Conservation (phyloP, 225 moss, liverwort and hornwort genomes). For the Pseudoscleropodium purum region DNA sequence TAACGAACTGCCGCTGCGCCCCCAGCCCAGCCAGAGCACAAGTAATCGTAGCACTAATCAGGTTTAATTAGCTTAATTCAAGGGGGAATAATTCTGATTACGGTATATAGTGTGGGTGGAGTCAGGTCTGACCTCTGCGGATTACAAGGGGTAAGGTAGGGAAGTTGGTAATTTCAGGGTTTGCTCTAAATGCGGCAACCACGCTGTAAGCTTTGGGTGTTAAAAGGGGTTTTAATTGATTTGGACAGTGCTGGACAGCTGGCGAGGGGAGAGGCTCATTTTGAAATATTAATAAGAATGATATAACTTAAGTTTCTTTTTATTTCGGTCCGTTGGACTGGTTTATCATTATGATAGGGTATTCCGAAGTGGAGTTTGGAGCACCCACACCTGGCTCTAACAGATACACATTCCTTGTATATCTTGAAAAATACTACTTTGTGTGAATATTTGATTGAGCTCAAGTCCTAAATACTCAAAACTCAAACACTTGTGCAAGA, state of each 20-base stretch:
- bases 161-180: neutral
- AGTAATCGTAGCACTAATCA: neutral
- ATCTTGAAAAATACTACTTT: too few species aligned
- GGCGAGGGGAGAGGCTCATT: neutral
- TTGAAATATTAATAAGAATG: neutral
- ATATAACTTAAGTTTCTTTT: neutral
- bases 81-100: neutral
- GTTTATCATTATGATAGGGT: neutral
- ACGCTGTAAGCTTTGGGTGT: neutral
- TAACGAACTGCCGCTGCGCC: constrained; percentile 4
- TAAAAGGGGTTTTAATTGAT: neutral
- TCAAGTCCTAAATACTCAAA: accelerated
- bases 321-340: neutral
- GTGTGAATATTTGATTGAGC: neutral
- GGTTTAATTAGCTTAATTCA: neutral
- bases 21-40: neutral
- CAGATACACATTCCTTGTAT: too few species aligned
- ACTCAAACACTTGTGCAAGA: too few species aligned
- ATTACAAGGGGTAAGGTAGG: neutral
- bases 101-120: neutral
- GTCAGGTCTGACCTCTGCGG: neutral
- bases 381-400: too few species aligned
- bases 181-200: constrained; percentile 7
- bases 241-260: neutral
- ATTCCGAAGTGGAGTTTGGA: neutral